Percentiles rank a stretch among this genome's conserved stretches.
Conservation (phyloP, 352 stramenopile species). For the Pythium dissotocum region DNA sequence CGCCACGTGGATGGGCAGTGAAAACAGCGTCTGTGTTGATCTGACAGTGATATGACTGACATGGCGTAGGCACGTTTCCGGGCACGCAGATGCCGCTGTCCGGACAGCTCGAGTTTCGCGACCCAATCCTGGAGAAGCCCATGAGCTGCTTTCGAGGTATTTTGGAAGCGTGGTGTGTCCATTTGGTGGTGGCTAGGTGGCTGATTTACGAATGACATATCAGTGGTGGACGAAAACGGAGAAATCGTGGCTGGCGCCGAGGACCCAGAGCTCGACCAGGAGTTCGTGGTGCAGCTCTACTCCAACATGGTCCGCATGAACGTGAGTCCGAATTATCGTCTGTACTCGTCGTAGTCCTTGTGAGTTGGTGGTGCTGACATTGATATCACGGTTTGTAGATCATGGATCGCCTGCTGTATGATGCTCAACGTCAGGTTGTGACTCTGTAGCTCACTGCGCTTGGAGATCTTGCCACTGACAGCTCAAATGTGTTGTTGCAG, state of each 20-base stretch:
- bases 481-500: slow-evolving; percentile 43
- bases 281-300: slow-evolving; percentile 88
- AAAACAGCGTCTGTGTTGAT: neutral
- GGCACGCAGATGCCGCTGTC: slow-evolving; percentile 89
- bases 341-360: neutral
- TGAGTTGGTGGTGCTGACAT: neutral
- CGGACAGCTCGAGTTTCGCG: slow-evolving; percentile 83
- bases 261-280: slow-evolving; percentile 75
- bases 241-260: slow-evolving; percentile 68
- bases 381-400: slow-evolving; percentile 37
- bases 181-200: neutral
- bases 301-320: slow-evolving; percentile 82
- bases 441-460: neutral
- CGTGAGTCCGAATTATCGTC: slow-evolving; percentile 24
- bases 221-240: slow-evolving; percentile 86
- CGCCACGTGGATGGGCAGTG: neutral
- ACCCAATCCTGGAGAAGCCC: slow-evolving; percentile 77
- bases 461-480: neutral
- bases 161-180: neutral
- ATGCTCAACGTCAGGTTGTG: slow-evolving; percentile 84
- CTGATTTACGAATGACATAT: slow-evolving; percentile 23
- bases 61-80: slow-evolving; percentile 56
- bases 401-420: slow-evolving; percentile 98
- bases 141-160: slow-evolving; percentile 91
- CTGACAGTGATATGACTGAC: neutral